These are phyloP conservation scores for Populus hybrid DNA, from an alignment of 441 rosid species.

Conservation along the genomic window DNA sequence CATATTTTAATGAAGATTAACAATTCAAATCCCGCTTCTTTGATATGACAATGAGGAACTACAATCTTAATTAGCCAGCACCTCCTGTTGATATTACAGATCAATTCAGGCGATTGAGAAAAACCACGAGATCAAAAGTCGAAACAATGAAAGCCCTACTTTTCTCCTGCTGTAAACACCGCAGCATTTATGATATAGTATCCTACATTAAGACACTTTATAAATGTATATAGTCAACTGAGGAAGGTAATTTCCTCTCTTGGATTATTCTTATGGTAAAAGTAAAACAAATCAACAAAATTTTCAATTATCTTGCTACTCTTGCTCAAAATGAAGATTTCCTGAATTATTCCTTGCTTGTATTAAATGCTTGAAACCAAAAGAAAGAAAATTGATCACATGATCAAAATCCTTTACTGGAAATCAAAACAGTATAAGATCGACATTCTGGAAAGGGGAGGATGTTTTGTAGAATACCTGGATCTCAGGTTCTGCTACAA, in stretches of 20 bases:
- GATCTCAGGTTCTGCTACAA: constrained; percentile 96
- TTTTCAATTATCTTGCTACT: background rate
- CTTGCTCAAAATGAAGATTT: background rate
- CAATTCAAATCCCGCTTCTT: background rate
- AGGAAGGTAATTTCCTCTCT: background rate
- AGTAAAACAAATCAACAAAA: constrained; percentile 1
- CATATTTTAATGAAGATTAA: background rate
- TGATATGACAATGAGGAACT: background rate
- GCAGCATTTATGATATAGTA: background rate
- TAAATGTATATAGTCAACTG: background rate
- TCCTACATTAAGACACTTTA: background rate
- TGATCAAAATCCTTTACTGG: background rate
- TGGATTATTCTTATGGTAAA: background rate
- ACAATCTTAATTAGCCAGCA: background rate
- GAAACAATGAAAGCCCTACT: background rate
- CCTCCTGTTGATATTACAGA: background rate
- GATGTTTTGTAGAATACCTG: constrained; percentile 50
- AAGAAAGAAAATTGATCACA: background rate
- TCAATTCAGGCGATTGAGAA: background rate
- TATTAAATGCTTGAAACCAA: background rate
- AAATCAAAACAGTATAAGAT: background rate
- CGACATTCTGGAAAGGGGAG: background rate
- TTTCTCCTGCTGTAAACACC: background rate
- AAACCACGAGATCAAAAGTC: background rate
- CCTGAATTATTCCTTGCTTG: background rate